Base-by-base conservation (phyloP, 495 filamentous ascomycete genomes). In the Chaetomium tenue region DNA sequence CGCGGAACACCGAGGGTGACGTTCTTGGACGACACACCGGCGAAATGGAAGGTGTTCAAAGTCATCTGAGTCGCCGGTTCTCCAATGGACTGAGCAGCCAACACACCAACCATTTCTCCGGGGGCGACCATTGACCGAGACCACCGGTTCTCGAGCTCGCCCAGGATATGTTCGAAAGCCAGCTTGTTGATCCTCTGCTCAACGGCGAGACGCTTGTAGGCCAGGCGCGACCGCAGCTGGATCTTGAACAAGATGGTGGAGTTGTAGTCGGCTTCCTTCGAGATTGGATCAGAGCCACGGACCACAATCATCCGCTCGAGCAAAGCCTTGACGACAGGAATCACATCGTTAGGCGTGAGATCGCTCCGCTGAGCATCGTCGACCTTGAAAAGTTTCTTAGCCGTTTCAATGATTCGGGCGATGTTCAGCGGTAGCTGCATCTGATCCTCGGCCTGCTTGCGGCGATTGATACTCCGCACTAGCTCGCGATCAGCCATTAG, bases 31-130 rank as follows among this genome's bases (percentile, higher is more conserved):
- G 95, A 95, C 50, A 98, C 92, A 95, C 94, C 94, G 76, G 94
- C 92, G 78, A 99, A 98, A 84, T 99, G 94, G 88, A 99, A 99
- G 30, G 94, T 99, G 78, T 99, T 99, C 54, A 99, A 77, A 0
- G 94, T 99, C 94, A 99, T 99, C 79, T 99, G 94, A 2, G 94
- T 99, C 51, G 94, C 94, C 22, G 94, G 94, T 75, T 99, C 94
- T 81, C 94, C 94, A 76, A 99, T 98, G 28, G 93, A 97, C 78
- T 99, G 94, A 13, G 94, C 94, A 61, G 94, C 94, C 71, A 99
- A 83, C 39, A 98, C 95, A 75, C 94, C 94, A 60, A 98, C 95
- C 94, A 99, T 99, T 75, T 99, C 94, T 68, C 94, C 94, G 39
- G 94, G 91, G 65, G 86, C 88, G 42, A 95, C 94, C 61, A 85